These are phyloP conservation scores for Talaromyces atroroseus DNA, from an alignment of 2,329 filamentous ascomycete genomes.

Conservation along the genomic window DNA sequence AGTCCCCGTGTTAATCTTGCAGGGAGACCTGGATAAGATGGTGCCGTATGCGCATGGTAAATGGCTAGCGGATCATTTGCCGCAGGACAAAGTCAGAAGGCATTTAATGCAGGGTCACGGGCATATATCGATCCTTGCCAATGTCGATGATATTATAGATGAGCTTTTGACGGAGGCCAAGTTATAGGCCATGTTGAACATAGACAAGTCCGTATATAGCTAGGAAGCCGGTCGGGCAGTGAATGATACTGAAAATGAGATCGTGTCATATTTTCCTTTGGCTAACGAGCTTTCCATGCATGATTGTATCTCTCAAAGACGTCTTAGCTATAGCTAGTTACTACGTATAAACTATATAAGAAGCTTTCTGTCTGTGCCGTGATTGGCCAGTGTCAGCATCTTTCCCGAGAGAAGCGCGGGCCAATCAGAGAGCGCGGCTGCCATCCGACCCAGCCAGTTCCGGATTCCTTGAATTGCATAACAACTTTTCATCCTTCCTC, in stretches of 20 bases:
- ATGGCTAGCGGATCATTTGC: conserved; percentile 7
- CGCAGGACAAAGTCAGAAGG: conserved; percentile 8
- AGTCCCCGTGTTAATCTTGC: conserved; percentile 1
- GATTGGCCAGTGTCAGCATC: not conserved
- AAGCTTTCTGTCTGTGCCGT: not conserved
- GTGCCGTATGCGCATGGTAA: conserved; percentile 8
- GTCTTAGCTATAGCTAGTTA: too few species aligned
- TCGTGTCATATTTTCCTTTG: too few species aligned
- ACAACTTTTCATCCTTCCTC: conserved; percentile 6
- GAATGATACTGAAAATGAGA: too few species aligned
- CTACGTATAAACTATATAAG: not conserved
- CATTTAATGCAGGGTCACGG: conserved; percentile 5
- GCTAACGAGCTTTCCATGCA: too few species aligned
- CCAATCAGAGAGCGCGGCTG: not conserved
- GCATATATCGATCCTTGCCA: conserved; percentile 5
- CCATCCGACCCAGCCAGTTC: not conserved
- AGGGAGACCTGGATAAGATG: conserved; percentile 8
- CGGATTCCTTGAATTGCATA: conserved; percentile 7
- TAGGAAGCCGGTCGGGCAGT: too few species aligned
- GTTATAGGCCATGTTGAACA: not conserved
- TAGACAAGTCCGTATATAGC: too few species aligned
- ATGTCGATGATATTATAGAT: conserved; percentile 6
- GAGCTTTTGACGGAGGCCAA: conserved; percentile 3
- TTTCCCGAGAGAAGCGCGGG: not conserved
- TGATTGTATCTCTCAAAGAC: too few species aligned